Evolutionary conservation across 2,329 filamentous ascomycete species (phyloP).

Genomic region (Chrysoporthe deuterocubensis): DNA sequence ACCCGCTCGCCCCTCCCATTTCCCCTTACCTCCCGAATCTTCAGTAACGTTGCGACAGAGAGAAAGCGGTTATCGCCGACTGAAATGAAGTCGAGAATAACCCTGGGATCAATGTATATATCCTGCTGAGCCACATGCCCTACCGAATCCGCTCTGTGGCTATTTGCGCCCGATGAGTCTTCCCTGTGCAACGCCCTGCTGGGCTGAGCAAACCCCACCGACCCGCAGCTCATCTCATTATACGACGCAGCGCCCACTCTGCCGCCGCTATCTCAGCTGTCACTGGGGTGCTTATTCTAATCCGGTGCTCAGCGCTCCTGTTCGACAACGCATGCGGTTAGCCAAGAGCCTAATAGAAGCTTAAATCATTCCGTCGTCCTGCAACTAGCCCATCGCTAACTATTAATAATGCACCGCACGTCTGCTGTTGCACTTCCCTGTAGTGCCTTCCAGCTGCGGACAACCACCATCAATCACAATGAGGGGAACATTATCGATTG

Average conservation of each 20-base stretch:
- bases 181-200: neutral
- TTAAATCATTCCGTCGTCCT: neutral
- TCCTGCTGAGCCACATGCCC: neutral
- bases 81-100: neutral
- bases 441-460: neutral
- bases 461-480: neutral
- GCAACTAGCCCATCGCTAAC: neutral
- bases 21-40: too few species aligned
- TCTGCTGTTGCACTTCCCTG: neutral
- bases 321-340: neutral
- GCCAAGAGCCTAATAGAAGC: conserved; percentile 1
- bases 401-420: neutral
- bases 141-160: neutral
- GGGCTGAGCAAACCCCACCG: neutral
- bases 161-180: neutral
- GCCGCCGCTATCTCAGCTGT: neutral
- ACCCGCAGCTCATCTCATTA: conserved; percentile 1
- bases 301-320: neutral
- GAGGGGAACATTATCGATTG: neutral
- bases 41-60: too few species aligned
- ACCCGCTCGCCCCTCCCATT: too few species aligned
- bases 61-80: neutral
- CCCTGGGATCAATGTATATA: too few species aligned
- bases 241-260: neutral
- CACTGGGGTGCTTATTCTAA: neutral